Evolutionary conservation across 225 moss, liverwort and hornwort species (phyloP).

Genomic region (Pseudisothecium myosuroides): DNA sequence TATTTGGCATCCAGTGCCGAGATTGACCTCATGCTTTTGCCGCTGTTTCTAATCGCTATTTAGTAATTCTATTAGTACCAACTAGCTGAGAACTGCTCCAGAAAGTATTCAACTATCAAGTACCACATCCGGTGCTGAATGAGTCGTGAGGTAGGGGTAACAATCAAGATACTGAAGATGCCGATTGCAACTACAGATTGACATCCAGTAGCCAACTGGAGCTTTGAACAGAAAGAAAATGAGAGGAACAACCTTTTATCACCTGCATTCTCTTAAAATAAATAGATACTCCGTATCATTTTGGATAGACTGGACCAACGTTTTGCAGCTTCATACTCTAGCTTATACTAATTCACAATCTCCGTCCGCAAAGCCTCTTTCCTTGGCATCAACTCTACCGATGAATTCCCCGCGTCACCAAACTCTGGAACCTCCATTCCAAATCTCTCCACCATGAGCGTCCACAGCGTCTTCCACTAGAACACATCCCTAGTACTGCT

Average conservation of each 20-base stretch:
- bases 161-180: background rate
- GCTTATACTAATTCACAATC: slow-evolving; percentile 9
- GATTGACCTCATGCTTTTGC: background rate
- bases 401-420: background rate
- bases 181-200: background rate
- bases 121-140: background rate
- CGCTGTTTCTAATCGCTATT: background rate
- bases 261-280: background rate
- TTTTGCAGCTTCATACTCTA: slow-evolving; percentile 8
- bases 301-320: background rate
- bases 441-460: slow-evolving; percentile 9
- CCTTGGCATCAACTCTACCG: slow-evolving; percentile 3
- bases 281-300: background rate
- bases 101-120: background rate
- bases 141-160: background rate
- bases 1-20: background rate
- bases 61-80: background rate
- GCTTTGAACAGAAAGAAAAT: background rate
- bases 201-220: background rate
- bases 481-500: slow-evolving; percentile 23
- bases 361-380: slow-evolving; percentile 13
- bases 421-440: slow-evolving; percentile 2
- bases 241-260: too few relatives aligned
- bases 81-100: background rate
- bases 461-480: slow-evolving; percentile 34